Evolutionary conservation across 1,284 basidiomycete genomes (phyloP).

Genomic region (Phellopilus nigrolimitatus): DNA sequence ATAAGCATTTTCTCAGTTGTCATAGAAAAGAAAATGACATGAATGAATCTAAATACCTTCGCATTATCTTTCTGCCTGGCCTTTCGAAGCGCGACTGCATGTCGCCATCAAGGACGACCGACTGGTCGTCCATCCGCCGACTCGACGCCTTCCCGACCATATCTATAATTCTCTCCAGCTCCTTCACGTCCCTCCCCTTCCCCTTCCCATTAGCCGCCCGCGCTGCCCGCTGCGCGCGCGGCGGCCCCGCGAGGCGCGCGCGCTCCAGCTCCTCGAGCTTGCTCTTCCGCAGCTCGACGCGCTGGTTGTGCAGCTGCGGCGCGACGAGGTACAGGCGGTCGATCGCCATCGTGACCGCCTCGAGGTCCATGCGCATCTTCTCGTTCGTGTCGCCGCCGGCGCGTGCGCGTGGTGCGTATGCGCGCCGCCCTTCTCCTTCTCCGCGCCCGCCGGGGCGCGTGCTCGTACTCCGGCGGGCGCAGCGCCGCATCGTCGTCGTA

Average conservation of each 20-base stretch:
- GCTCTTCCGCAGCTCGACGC: conserved; percentile 71
- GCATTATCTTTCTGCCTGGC: conserved; percentile 50
- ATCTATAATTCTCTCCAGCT: conserved; percentile 68
- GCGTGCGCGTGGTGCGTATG: conserved; percentile 16
- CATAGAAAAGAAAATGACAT: conserved; percentile 10
- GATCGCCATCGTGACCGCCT: conserved; percentile 79
- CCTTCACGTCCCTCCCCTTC: conserved; percentile 39
- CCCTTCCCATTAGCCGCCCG: conserved; percentile 43
- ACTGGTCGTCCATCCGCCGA: conserved; percentile 61
- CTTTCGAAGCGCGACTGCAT: conserved; percentile 50
- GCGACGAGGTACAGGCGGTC: conserved; percentile 78
- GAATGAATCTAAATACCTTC: conserved; percentile 49
- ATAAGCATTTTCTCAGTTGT: conserved; percentile 3
- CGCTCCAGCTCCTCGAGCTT: conserved; percentile 64
- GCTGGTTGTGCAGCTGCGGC: conserved; percentile 82
- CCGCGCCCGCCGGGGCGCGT: not conserved
- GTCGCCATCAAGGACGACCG: conserved; percentile 56
- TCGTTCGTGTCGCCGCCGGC: conserved; percentile 42
- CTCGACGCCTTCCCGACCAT: conserved; percentile 69
- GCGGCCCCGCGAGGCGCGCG: conserved; percentile 37
- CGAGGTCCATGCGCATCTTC: conserved; percentile 77
- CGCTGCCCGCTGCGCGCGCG: conserved; percentile 29
- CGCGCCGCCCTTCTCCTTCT: conserved; percentile 14
- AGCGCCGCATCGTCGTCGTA: conserved; percentile 35
- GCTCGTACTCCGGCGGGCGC: conserved; percentile 57